Evolutionary conservation across 768 basidiomycete species (phyloP).

Genomic region (Pulveroboletus sp.): DNA sequence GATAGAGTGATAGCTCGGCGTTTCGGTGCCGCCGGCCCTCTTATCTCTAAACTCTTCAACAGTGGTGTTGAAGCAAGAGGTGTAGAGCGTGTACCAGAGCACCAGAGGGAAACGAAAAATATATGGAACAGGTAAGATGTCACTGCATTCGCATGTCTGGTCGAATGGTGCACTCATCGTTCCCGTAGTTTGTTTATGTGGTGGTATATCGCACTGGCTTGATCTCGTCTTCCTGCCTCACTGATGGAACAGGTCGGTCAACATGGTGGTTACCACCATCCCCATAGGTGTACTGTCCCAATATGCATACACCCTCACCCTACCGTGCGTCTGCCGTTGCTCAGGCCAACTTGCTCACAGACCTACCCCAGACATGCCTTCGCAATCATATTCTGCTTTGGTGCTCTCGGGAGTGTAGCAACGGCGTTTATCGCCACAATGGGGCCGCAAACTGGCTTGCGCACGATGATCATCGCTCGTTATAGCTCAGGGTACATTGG

Average conservation of each 20-base stretch:
- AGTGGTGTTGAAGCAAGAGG: constrained; percentile 53
- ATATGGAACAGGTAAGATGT: constrained; percentile 33
- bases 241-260: constrained; percentile 38
- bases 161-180: not conserved
- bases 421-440: constrained; percentile 52
- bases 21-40: constrained; percentile 29
- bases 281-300: constrained; percentile 50
- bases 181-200: constrained; percentile 40
- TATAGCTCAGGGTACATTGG: constrained; percentile 49
- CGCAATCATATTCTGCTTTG: constrained; percentile 45
- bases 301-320: constrained; percentile 45
- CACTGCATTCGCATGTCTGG: not conserved
- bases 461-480: constrained; percentile 51
- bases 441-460: constrained; percentile 49
- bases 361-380: constrained; percentile 35
- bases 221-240: not conserved
- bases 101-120: constrained; percentile 42
- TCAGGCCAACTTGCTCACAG: not conserved
- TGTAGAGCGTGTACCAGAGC: constrained; percentile 51
- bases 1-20: constrained; percentile 28
- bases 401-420: constrained; percentile 38
- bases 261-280: constrained; percentile 44
- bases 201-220: constrained; percentile 30
- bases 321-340: constrained; percentile 32
- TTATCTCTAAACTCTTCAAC: constrained; percentile 39